Percentiles rank a stretch among this genome's conserved stretches.
phyloP scores from a whole-genome alignment of 192 early-diverging fungal genomes.

The Entophlyctis helioformis region DNA sequence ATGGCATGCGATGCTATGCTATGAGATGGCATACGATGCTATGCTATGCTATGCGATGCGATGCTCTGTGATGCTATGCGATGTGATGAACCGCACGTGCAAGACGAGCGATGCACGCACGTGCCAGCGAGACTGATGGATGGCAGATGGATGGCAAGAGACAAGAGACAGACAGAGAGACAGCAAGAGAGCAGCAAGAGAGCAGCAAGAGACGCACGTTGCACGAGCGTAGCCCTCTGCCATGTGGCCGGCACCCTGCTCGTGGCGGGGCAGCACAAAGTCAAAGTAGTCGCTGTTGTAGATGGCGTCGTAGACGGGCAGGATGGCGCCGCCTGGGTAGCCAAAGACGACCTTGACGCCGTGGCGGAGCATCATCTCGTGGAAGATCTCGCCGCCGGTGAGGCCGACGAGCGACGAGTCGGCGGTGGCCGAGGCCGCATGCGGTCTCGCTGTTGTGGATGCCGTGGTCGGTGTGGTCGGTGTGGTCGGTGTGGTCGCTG shows the following conservation, averaged over 20 bases:
- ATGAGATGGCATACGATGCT: too few relatives aligned
- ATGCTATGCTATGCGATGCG: too few relatives aligned
- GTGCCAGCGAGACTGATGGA: too few relatives aligned
- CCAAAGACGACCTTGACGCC: slow-evolving; percentile 92
- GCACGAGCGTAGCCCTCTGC: slow-evolving; percentile 94
- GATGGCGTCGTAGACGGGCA: slow-evolving; percentile 98
- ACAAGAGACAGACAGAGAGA: too few relatives aligned
- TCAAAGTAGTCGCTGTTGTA: slow-evolving; percentile 91
- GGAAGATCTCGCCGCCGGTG: slow-evolving; percentile 96
- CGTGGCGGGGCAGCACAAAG: slow-evolving; percentile 92
- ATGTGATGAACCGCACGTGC: too few relatives aligned
- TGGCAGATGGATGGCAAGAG: too few relatives aligned
- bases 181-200: slow-evolving; percentile 13
- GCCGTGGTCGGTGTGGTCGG: too few relatives aligned
- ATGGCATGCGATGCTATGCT: too few relatives aligned
- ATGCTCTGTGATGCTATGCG: too few relatives aligned
- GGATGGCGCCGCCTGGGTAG: slow-evolving; percentile 96
- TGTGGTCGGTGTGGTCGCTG: not conserved
- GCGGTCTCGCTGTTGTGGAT: not conserved
- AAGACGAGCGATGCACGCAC: too few relatives aligned
- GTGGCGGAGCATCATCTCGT: slow-evolving; percentile 96
- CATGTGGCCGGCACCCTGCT: slow-evolving; percentile 98
- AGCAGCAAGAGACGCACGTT: slow-evolving; percentile 31
- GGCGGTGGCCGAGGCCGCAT: not conserved
- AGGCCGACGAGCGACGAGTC: slow-evolving; percentile 71